Base-by-base conservation (phyloP, 352 stramenopile genomes). In the Globisporangium acanthophoron region DNA sequence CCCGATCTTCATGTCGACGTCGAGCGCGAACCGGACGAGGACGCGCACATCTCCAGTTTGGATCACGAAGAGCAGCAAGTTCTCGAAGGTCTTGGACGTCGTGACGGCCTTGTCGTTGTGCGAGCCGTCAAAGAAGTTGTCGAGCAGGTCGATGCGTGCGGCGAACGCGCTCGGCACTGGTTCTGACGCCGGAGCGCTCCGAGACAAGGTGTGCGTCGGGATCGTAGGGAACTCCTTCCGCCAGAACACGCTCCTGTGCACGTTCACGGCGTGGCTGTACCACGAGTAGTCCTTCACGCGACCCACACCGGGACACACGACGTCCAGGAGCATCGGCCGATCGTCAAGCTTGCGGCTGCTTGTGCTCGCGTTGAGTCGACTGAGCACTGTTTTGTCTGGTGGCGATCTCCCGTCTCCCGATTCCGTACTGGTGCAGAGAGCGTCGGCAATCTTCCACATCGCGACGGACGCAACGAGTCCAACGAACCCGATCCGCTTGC, bases 211-310 rank as follows among this genome's bases (percentile, higher is more conserved):
- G 39, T 27, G 31, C 18, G 44, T 37, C 15, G 53, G 62, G 21
- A 82, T 70, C 7, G 74, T 65, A 41, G 74, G 78, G 49, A 73
- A 82, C 33, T 54, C 46, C 48, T 62, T 66, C 15, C 79, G 58
- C 80, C 80, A 90, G 21, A 88, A 87, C 0, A 90, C 66, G 46
- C 75, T 88, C 16, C 80, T 62, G 48, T 82, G 73, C 4, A 55
- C 62, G 15, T 67, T 67, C 12, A 87, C 54, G 3, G 54, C 37
- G 21, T 80, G 70, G 4, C 56, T 62, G 48, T 66, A 75, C 12
- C 24, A 64, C 11, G 75, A 85, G 5, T 24, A 61, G 45, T 85
- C 75, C 29, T 60, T 54, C 7, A 73, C 67, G 16, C 40, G 58
- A 0, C 71, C 71, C 41, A 73, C 41, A 24, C 67, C 64, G 1